These are phyloP conservation scores for Neofusicoccum kwambonambiense DNA, from an alignment of 2,329 filamentous ascomycete species.

Conservation along the genomic window DNA sequence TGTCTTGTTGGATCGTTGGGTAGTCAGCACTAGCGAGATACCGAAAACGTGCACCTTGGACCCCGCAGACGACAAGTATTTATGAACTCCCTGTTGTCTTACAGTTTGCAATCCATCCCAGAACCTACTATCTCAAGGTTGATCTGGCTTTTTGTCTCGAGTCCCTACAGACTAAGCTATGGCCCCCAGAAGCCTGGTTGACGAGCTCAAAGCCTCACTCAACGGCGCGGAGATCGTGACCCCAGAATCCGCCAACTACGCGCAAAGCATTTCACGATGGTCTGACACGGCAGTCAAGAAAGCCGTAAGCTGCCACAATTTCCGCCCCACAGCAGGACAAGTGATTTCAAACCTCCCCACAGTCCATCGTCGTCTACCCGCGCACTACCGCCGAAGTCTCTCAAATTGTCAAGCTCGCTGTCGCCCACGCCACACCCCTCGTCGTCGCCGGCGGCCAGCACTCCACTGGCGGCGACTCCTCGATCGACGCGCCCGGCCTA, in stretches of 20 bases:
- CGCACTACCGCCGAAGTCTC: background rate
- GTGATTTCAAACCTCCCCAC: background rate
- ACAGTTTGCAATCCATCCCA: too few relatives aligned
- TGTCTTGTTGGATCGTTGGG: too few relatives aligned
- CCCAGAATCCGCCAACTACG: slow-evolving; percentile 21
- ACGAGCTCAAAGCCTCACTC: slow-evolving; percentile 1
- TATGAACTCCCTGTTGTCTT: too few relatives aligned
- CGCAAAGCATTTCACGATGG: slow-evolving; percentile 22
- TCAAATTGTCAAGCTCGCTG: slow-evolving; percentile 19
- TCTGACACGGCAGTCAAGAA: slow-evolving; percentile 21
- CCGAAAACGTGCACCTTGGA: too few relatives aligned
- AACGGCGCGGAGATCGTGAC: slow-evolving; percentile 18
- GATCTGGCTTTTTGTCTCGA: too few relatives aligned
- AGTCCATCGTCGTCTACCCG: background rate
- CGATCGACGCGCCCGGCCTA: slow-evolving; percentile 50
- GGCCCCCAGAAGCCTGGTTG: background rate
- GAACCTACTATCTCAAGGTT: too few relatives aligned
- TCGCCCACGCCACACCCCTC: slow-evolving; percentile 44
- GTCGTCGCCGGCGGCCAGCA: slow-evolving; percentile 58
- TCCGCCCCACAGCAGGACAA: background rate
- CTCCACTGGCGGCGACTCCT: slow-evolving; percentile 53
- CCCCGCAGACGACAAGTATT: too few relatives aligned
- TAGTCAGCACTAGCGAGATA: too few relatives aligned
- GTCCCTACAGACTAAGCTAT: background rate
- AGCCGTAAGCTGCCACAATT: slow-evolving; percentile 20